Evolutionary conservation across 2,329 filamentous ascomycete species (phyloP), one percentile per base, ranked within the genome.

Genomic region (Alternaria novae-zelandiae): DNA sequence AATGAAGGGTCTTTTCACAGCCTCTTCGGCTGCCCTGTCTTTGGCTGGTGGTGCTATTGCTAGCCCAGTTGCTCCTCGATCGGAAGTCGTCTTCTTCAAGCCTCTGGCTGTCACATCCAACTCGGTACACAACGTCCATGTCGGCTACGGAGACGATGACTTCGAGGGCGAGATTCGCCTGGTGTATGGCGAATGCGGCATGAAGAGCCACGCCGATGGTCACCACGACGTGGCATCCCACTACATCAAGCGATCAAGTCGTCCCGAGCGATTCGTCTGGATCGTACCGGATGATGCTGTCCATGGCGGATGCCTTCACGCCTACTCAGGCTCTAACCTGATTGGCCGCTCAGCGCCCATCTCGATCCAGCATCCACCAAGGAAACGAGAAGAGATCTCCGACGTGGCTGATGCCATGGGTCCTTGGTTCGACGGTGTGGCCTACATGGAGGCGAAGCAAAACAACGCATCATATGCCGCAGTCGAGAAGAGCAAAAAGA

Each of bases 351-450:
- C 83, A 11, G 63, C 71, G n/a, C 77, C 79, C 10, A 74, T 84
- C 44, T 69, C 70, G 6, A 71, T 84, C 17, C 75, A 68, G 25
- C 74, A 74, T 59, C 76, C 76, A 23, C 78, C 79, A 17, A 68
- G 71, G 44, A 77, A 75, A 59, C 72, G 82, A 53, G 79, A 81
- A 56, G 72, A 78, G 13, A 80, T 82, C 5, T 78, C 82, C 3
- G 78, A 82, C 17, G 85, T 90, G 80, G 83, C 83, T 57, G 84
- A 86, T 54, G 80, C 81, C 4, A 86, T 81, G 72, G 88, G 88
- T 0, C 86, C 88, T 1, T 91, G 88, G 89, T 91, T 90, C 64
- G 87, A 90, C 71, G 88, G 88, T 13, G 88, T 90, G 17, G 84
- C 82, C 54, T 84, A 88, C 59, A 82, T 90, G 45, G 76, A 86